Conservation (phyloP, 805 yeast species). For the Teunomyces atbi region DNA sequence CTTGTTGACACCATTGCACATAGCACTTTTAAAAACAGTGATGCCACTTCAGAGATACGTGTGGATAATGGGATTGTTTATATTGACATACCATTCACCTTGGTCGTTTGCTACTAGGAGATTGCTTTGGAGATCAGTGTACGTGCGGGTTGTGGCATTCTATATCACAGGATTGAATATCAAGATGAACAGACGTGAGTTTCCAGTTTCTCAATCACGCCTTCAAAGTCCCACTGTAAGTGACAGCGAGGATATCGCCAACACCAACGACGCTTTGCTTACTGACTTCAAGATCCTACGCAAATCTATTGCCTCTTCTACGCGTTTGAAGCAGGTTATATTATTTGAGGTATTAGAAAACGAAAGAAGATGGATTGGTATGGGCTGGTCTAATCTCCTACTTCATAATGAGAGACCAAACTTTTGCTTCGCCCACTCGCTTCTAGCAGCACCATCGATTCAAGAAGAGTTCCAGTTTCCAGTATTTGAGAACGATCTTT, state of each 20-base stretch:
- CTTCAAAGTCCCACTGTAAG: constrained; percentile 17
- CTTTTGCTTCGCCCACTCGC: constrained; percentile 44
- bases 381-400: constrained; percentile 55
- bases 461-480: constrained; percentile 47
- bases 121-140: constrained; percentile 50
- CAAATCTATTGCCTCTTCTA: constrained; percentile 37
- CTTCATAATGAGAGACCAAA: constrained; percentile 53
- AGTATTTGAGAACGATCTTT: constrained; percentile 31
- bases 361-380: constrained; percentile 60
- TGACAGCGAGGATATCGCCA: constrained; percentile 15
- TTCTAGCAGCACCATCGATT: constrained; percentile 26
- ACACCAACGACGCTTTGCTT: constrained; percentile 18
- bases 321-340: constrained; percentile 46
- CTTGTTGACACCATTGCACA: constrained; percentile 45
- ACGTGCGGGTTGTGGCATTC: constrained; percentile 35
- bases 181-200: constrained; percentile 7
- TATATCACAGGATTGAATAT: constrained; percentile 39
- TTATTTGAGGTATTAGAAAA: constrained; percentile 53
- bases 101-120: constrained; percentile 46
- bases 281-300: constrained; percentile 39
- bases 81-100: constrained; percentile 47
- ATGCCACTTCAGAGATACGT: constrained; percentile 32
- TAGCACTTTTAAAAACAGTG: constrained; percentile 30
- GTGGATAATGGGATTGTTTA: constrained; percentile 36
- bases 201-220: constrained; percentile 10